Percentiles rank a stretch among this genome's conserved stretches.
Conservation (phyloP, 2,329 filamentous ascomycete genomes). For the Aspergillus sp. region DNA sequence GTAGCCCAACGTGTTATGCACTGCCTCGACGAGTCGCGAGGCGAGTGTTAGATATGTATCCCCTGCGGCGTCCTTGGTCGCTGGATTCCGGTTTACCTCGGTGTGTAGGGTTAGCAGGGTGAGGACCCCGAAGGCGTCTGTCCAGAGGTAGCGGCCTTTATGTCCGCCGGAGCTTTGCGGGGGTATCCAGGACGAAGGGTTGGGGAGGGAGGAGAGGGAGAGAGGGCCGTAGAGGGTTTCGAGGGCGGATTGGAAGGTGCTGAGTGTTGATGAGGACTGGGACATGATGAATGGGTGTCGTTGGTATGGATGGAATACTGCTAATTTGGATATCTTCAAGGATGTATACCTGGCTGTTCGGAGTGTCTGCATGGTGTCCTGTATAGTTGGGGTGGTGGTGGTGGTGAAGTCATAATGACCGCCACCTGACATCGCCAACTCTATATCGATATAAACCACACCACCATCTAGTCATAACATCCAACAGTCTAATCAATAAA, state of each 20-base stretch:
- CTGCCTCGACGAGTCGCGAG: slow-evolving; percentile 48
- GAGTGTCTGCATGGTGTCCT: neutral
- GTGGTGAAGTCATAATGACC: slow-evolving; percentile 2
- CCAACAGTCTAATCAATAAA: neutral
- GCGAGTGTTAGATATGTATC: slow-evolving; percentile 51
- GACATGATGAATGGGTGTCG: neutral
- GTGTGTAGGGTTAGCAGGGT: slow-evolving; percentile 58
- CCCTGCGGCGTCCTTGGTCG: slow-evolving; percentile 12
- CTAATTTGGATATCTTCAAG: neutral
- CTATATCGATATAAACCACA: neutral
- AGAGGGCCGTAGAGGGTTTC: slow-evolving; percentile 43
- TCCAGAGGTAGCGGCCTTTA: slow-evolving; percentile 61
- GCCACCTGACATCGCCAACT: neutral
- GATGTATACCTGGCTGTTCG: neutral
- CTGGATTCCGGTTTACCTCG: slow-evolving; percentile 27
- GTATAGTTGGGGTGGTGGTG: neutral
- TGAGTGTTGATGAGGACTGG: neutral
- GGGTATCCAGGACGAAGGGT: slow-evolving; percentile 46
- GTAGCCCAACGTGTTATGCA: slow-evolving; percentile 55
- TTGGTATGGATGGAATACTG: too few relatives aligned
- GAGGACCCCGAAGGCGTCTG: slow-evolving; percentile 60
- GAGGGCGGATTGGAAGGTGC: slow-evolving; percentile 38
- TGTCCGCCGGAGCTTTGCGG: slow-evolving; percentile 55
- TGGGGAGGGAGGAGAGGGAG: slow-evolving; percentile 29
- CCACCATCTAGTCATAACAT: neutral